These are phyloP conservation scores for Aschersonia sp. DNA, from an alignment of 2,329 filamentous ascomycete species.

Conservation along the genomic window DNA sequence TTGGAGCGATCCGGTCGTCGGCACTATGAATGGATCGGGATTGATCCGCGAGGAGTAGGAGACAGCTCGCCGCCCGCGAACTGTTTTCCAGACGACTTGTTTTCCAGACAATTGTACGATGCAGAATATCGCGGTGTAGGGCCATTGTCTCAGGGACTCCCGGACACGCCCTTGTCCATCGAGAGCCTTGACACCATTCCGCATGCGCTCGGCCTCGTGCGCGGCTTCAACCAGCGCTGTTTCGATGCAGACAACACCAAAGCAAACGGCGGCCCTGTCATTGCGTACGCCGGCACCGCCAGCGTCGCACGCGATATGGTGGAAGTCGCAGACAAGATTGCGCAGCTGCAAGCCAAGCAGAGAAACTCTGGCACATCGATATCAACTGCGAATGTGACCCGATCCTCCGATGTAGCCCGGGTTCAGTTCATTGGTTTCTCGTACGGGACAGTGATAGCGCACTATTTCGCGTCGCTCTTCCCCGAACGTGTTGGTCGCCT, in stretches of 20 bases:
- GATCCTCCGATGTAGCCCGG: conserved; percentile 3
- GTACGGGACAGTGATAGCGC: conserved; percentile 17
- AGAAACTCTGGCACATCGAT: neutral
- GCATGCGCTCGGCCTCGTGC: conserved; percentile 3
- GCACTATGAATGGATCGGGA: conserved; percentile 22
- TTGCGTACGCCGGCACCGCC: conserved; percentile 9
- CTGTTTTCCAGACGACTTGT: conserved; percentile 8
- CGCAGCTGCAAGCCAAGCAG: conserved; percentile 1
- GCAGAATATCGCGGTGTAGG: neutral
- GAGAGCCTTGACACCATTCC: neutral
- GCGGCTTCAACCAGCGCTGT: conserved; percentile 14
- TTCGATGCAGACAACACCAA: conserved; percentile 3
- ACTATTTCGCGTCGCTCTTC: conserved; percentile 11
- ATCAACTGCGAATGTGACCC: neutral
- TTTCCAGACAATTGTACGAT: conserved; percentile 1
- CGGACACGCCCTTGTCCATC: neutral
- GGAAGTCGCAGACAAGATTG: conserved; percentile 2
- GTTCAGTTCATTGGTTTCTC: conserved; percentile 31
- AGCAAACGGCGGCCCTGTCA: conserved; percentile 7
- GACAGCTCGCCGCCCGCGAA: conserved; percentile 1
- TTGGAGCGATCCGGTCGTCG: conserved; percentile 11
- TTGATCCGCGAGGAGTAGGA: conserved; percentile 23
- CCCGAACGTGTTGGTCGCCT: conserved; percentile 18
- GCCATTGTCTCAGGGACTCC: neutral
- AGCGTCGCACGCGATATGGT: conserved; percentile 6